Evolutionary conservation across 768 basidiomycete species (phyloP), one percentile per base, ranked within the genome.

Genomic region (Leccinum variicolor): DNA sequence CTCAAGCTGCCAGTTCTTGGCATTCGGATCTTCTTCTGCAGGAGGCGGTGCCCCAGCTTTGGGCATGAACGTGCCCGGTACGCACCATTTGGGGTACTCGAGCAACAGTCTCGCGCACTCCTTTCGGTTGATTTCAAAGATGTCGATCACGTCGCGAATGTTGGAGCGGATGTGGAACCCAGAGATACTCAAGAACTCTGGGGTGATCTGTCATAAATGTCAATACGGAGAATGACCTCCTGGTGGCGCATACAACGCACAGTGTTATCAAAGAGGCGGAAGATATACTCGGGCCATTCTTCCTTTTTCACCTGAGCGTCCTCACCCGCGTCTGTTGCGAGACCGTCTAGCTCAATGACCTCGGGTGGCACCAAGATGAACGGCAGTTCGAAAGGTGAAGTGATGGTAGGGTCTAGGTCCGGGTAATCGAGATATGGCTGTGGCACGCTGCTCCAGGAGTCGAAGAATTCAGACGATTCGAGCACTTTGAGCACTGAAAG

Each of bases 71-170:
- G 93, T 93, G 4, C 92, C 92, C 3, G 81, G 77, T 4, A 85
- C 68, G 55, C 86, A 83, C 90, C 94, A 97, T 65, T 86, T 88
- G 1, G 92, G 90, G 54, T 90, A 87, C 69, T 93, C 89, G 47
- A 97, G 80, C 6, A 98, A 77, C 8, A 98, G 75, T 3, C 90
- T 80, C 1, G 97, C 95, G 62, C 89, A 90, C 66, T 99, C 97
- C 71, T 96, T 97, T 54, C 97, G 84, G 71, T 99, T 98, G 51
- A 97, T 84, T 71, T 98, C 96, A 66, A 92, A 98, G 15, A 98
- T 89, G 56, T 92, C 84, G 43, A 97, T 73, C 19, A 87, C 81
- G 67, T 98, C 94, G 7, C 84, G 73, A 10, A 97, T 71, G 23
- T 85, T 78, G 11, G 86, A 81, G 25, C 89, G 89, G 6, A 97